These are phyloP conservation scores for Tylopilus rubrobrunneus DNA, from an alignment of 768 basidiomycete genomes.

Conservation along the genomic window DNA sequence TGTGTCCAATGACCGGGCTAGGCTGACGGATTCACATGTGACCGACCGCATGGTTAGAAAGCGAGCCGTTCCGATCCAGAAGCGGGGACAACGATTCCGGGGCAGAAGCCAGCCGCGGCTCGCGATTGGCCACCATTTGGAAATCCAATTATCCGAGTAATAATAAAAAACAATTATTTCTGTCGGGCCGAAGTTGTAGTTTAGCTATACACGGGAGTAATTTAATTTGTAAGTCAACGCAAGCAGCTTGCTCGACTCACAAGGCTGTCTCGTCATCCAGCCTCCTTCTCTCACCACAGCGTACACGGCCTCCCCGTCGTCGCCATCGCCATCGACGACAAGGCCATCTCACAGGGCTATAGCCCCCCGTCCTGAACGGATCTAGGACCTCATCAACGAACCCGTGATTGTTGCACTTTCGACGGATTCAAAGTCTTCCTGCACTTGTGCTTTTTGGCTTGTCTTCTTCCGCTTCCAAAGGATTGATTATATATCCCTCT, in stretches of 20 bases:
- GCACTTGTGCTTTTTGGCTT: slow-evolving; percentile 9
- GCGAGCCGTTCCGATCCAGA: slow-evolving; percentile 9
- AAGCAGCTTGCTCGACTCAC: slow-evolving; percentile 17
- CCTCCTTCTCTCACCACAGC: slow-evolving; percentile 22
- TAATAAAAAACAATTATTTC: slow-evolving; percentile 1
- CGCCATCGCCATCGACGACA: slow-evolving; percentile 13
- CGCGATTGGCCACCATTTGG: not conserved
- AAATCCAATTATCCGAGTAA: slow-evolving; percentile 5
- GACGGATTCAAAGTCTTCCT: slow-evolving; percentile 17
- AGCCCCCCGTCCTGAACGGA: slow-evolving; percentile 12
- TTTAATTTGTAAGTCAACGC: slow-evolving; percentile 19
- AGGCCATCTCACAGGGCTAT: not conserved
- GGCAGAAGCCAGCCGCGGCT: too few relatives aligned
- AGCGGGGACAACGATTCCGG: too few relatives aligned
- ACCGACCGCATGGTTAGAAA: slow-evolving; percentile 11
- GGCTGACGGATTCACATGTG: slow-evolving; percentile 8
- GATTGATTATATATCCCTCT: slow-evolving; percentile 19
- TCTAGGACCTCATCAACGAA: slow-evolving; percentile 25
- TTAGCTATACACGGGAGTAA: slow-evolving; percentile 17
- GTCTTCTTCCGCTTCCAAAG: slow-evolving; percentile 14
- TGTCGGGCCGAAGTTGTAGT: slow-evolving; percentile 18
- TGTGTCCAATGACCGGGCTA: too few relatives aligned
- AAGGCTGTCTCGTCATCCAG: slow-evolving; percentile 11
- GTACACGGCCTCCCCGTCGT: slow-evolving; percentile 5
- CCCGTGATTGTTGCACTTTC: slow-evolving; percentile 23